Conservation (phyloP, 2,329 filamentous ascomycete species). For the Pleomassaria siparia region DNA sequence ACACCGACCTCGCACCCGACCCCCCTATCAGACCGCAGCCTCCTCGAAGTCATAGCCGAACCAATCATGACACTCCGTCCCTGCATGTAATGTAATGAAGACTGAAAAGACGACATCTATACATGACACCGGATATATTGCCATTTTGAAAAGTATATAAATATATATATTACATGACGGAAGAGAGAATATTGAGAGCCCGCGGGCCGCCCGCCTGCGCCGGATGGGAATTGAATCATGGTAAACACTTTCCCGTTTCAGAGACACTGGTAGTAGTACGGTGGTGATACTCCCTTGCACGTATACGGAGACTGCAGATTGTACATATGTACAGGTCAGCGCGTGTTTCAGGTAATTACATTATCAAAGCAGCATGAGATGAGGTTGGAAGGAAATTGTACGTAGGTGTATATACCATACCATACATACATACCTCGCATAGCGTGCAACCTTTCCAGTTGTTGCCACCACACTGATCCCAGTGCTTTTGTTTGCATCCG, state of each 20-base stretch:
- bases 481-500: constrained; percentile 28
- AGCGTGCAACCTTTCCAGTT: constrained; percentile 34
- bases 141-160: background rate
- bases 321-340: too few relatives aligned
- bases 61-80: background rate
- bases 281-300: constrained; percentile 31
- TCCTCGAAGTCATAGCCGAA: background rate
- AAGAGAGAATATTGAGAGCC: background rate
- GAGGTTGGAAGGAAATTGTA: background rate
- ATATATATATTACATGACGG: too few relatives aligned
- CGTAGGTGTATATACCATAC: too few relatives aligned
- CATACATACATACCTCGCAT: constrained; percentile 31
- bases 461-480: constrained; percentile 34
- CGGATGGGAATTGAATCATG: background rate
- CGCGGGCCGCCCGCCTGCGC: background rate
- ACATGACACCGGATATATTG: constrained; percentile 2
- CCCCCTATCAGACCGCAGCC: too few relatives aligned
- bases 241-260: too few relatives aligned
- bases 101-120: background rate
- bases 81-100: background rate
- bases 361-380: background rate
- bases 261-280: constrained; percentile 33
- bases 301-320: constrained; percentile 24
- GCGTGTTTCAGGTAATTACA: too few relatives aligned
- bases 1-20: background rate